Evolutionary conservation across 2,329 filamentous ascomycete species (phyloP), one percentile per base, ranked within the genome.

Genomic region (Paracamarosporium sp.): DNA sequence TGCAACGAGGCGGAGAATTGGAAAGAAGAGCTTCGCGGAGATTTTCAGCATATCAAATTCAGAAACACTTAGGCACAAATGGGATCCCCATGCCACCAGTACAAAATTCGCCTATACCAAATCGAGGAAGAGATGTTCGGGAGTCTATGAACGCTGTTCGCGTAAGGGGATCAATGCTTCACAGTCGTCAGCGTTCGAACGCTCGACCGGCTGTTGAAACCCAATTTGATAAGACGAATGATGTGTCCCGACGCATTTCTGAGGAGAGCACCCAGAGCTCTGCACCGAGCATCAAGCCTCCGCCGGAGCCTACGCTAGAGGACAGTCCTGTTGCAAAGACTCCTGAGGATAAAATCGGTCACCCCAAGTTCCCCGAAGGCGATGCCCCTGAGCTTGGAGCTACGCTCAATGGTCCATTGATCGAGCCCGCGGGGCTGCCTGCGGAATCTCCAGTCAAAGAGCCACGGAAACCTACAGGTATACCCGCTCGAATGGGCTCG

Each of bases 21-120:
- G 95, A 99, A 78, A 87, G 95, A 72, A 86, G 95, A 73, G 95
- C 95, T 0, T 99, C 95, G 13, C 86, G 94, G 65, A 85, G 95
- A 70, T 99, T 98, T 74, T 98, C 95, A 1, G 91, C 93, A 52
- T 99, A 98, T 74, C 95, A 99, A 72, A 96, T 99, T 66, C 92
- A 92, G 44, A 98, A 97, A 73, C 93, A 97, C 69, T 82, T 98
- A 1, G 94, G 94, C 11, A 89, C 90, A 15, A 93, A 89, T 76
- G 92, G 91, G 20, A 89, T 98, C 15, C 92, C 93, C 6, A 86
- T 98, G 20, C 93, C 94, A 25, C 83, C 91, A 5, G 76, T 82
- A 17, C 92, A 96, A 72, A 92, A 89, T 60, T 89, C 90, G 4
- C 92, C 91, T 1, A 85, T 94, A 61, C 93, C 93, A 5, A 97